Percentiles rank a stretch among this genome's conserved stretches.
phyloP scores from a whole-genome alignment of 129 eudicot species.

The Solidago caesia region DNA sequence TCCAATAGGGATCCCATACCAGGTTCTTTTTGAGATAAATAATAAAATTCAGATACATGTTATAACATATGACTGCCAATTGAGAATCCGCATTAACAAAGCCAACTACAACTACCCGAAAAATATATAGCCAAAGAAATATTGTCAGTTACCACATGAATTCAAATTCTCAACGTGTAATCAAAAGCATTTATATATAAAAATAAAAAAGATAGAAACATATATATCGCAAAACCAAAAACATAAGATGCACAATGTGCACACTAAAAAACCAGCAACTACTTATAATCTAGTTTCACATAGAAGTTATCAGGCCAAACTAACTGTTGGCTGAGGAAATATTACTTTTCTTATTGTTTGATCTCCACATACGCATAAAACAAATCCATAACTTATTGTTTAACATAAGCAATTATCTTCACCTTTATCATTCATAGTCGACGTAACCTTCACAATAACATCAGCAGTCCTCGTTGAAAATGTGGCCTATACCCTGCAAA shows the following conservation, averaged over 20 bases:
- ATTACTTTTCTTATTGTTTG: too few relatives aligned
- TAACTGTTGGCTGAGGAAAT: too few relatives aligned
- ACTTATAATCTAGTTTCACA: too few relatives aligned
- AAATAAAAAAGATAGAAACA: too few relatives aligned
- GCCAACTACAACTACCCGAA: neutral
- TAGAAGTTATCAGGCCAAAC: too few relatives aligned
- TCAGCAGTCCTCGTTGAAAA: constrained; percentile 91
- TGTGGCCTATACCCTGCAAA: constrained; percentile 88
- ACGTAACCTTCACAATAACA: constrained; percentile 72
- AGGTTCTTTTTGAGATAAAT: constrained; percentile 47
- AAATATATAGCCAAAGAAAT: neutral
- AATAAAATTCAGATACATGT: constrained; percentile 1
- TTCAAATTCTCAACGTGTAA: too few relatives aligned
- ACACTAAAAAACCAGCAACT: too few relatives aligned
- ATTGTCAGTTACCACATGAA: neutral
- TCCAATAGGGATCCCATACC: constrained; percentile 78
- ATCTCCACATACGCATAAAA: too few relatives aligned
- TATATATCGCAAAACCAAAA: too few relatives aligned
- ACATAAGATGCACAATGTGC: too few relatives aligned
- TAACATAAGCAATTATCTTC: constrained; percentile 34
- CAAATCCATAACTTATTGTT: too few relatives aligned
- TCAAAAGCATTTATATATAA: too few relatives aligned
- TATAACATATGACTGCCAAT: neutral
- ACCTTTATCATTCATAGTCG: constrained; percentile 74
- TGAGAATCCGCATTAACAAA: neutral